Evolutionary conservation across 1,284 basidiomycete species (phyloP), one percentile per base, ranked within the genome.

Genomic region (Tylopilus microsporus): DNA sequence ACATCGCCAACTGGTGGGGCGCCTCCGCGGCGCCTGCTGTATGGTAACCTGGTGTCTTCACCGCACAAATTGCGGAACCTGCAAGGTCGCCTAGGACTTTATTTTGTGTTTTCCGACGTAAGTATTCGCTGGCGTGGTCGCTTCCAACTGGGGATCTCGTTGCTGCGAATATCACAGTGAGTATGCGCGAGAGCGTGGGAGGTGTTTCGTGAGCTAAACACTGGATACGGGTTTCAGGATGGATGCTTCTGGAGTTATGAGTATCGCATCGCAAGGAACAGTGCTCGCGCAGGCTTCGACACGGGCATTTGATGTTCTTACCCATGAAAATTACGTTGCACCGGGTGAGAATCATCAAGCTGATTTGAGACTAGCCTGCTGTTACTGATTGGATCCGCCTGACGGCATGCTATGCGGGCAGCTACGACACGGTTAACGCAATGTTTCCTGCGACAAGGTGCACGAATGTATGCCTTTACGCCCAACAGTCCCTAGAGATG

Each of bases 81-180:
- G 46, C 84, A 89, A 70, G 91, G 91, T 47, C 83, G 86, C 42
- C 77, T 81, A 63, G 90, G 91, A 10, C 77, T 91, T 41, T 94
- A 90, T 73, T 94, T 96, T 68, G 76, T 94, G 53, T 96, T 95
- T 68, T 87, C 93, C 10, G 94, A 96, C 71, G 89, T 92, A 64
- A 91, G 90, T 68, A 83, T 96, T 57, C 82, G 90, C 15, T 82
- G 81, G 75, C 77, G 82, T 36, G 93, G 93, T 16, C 81, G 79
- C 16, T 96, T 88, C 74, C 82, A 85, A 64, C 77, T 96, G 49
- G 82, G 85, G 53, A 82, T 94, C 55, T 85, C 82, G 18, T 78
- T 95, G 49, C 78, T 92, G 72, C 80, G 84, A 68, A 80, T 94
- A 63, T 86, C 88, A 64, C 84, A 85, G 93, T 88, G 74, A 79